Conservation (phyloP, 306 rosid genomes). For the Cucumis sativus region Cucumber_9930_V3 NC_026660.2:10736001-10736500, state of each 20-base stretch:
- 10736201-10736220: conserved; percentile 24
- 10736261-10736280: conserved; percentile 34
- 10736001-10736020: conserved; percentile 48
- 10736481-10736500: conserved; percentile 53
- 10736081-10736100: conserved; percentile 60
- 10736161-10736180: conserved; percentile 33
- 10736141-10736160: conserved; percentile 45
- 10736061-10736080: conserved; percentile 48
- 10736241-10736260: conserved; percentile 32
- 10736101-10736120: conserved; percentile 61
- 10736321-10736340: conserved; percentile 67
- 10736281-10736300: conserved; percentile 54
- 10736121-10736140: conserved; percentile 45
- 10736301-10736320: conserved; percentile 69
- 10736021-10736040: conserved; percentile 43
- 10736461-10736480: conserved; percentile 71
- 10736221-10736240: conserved; percentile 23
- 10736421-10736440: conserved; percentile 63
- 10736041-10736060: conserved; percentile 59
- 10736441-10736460: conserved; percentile 52
- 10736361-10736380: conserved; percentile 45
- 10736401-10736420: conserved; percentile 68
- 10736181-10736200: conserved; percentile 37
- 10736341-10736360: conserved; percentile 67
- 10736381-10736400: conserved; percentile 34